Evolutionary conservation across 345 rosid species (phyloP).

Genomic region (Erucastrum elatum): DNA sequence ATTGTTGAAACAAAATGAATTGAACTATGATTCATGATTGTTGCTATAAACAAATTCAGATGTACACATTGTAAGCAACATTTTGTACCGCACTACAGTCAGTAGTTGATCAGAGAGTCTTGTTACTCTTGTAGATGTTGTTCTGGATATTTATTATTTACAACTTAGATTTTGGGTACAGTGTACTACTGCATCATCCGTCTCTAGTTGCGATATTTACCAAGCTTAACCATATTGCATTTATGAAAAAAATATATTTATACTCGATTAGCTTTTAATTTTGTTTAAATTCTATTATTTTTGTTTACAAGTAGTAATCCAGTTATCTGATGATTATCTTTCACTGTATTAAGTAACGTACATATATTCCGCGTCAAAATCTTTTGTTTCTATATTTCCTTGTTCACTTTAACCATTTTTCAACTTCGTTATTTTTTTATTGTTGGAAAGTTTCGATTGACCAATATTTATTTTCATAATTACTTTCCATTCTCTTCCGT

Average conservation of each 20-base stretch:
- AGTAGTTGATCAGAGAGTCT: neutral
- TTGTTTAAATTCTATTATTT: neutral
- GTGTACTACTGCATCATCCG: neutral
- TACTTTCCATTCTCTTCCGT: neutral
- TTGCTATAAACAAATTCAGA: neutral
- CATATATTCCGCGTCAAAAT: neutral
- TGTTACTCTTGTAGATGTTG: neutral
- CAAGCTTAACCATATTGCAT: neutral
- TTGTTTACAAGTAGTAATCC: neutral
- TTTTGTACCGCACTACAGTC: too few species aligned
- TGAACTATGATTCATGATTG: too few species aligned
- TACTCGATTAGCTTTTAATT: neutral
- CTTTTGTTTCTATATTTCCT: neutral
- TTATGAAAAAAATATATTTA: neutral
- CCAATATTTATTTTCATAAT: neutral
- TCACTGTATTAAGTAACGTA: neutral
- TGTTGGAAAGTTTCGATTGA: constrained; percentile 1
- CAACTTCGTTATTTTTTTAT: neutral
- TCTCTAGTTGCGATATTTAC: neutral
- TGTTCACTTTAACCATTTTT: neutral
- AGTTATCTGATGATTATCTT: neutral
- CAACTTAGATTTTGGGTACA: too few species aligned
- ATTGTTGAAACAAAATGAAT: too few species aligned
- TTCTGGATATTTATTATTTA: neutral
- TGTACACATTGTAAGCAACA: too few species aligned